A percentile compares a stretch with the other conserved stretches of the same genome.
Conservation (phyloP, 164 flowering plant genomes). For the Cinnamomum micranthum region DNA sequence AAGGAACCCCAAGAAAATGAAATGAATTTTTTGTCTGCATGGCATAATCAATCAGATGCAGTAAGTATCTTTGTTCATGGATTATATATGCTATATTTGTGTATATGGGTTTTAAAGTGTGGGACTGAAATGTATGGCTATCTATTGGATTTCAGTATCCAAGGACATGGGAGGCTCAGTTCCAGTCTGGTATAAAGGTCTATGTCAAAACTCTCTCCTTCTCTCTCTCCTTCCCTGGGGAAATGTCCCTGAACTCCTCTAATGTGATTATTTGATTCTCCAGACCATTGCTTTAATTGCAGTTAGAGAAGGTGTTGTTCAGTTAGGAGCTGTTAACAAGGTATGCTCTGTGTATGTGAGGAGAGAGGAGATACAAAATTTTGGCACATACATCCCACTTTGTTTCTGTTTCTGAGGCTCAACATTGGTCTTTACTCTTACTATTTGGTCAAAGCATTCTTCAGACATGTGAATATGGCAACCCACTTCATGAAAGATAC, state of each 20-base stretch:
- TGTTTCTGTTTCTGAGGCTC: constrained; percentile 18
- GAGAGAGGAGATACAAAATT: too few relatives aligned
- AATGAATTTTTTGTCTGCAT: constrained; percentile 81
- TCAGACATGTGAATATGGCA: too few relatives aligned
- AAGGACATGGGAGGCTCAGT: constrained; percentile 99
- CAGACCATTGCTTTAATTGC: constrained; percentile 97
- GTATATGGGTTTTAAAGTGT: not conserved
- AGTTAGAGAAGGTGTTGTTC: constrained; percentile 94
- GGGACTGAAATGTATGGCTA: not conserved
- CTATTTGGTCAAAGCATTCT: too few relatives aligned
- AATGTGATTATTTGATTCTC: constrained; percentile 16
- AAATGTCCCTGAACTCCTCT: not conserved
- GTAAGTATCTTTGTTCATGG: constrained; percentile 34
- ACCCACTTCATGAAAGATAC: too few relatives aligned
- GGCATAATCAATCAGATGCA: constrained; percentile 86
- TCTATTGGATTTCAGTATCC: constrained; percentile 55
- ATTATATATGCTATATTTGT: not conserved
- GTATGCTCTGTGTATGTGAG: constrained; percentile 20
- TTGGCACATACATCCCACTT: constrained; percentile 11
- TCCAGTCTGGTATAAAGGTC: constrained; percentile 94
- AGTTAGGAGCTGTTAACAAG: constrained; percentile 82
- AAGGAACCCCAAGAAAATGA: constrained; percentile 85
- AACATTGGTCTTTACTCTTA: too few relatives aligned
- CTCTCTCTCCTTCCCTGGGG: not conserved
- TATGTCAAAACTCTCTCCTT: not conserved